Evolutionary conservation across 805 yeast species (phyloP), one percentile per base, ranked within the genome.

Genomic region (Lachancea fermentati): DNA sequence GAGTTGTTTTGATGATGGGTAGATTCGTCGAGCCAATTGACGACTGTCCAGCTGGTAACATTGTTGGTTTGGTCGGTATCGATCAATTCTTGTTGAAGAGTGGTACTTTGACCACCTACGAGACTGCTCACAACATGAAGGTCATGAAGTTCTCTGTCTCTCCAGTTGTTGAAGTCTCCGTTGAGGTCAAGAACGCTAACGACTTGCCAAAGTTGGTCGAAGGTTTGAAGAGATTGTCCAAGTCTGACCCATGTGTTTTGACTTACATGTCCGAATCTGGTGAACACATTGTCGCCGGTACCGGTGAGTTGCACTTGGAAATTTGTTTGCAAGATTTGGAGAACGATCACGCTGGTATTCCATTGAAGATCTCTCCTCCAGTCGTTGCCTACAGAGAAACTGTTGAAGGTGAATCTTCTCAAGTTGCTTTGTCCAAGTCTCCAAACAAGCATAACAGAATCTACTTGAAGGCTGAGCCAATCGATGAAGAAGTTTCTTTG

Each of bases 381-480:
- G 95, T 91, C 60, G 98, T 91, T 64, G 72, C 97, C 63, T 91
- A 91, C 91, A 86, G 96, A 82, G 98, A 91, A 81, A 91, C 97
- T 52, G 96, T 89, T 69, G 82, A 79, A 65, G 81, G 75, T 66
- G 94, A 85, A 75, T 91, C 97, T 48, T 80, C 93, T 65, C 93
- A 88, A 81, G 79, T 77, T 67, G 97, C 98, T 64, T 79, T 91
- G 67, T 89, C 98, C 58, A 91, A 91, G 81, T 91, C 98, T 70
- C 97, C 97, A 75, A 91, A 91, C 94, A 91, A 91, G 87, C 98
- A 91, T 78, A 91, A 91, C 96, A 91, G 98, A 85, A 80, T 91
- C 70, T 91, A 87, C 84, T 80, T 91, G 67, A 88, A 84, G 78
- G 97, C 97, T 70, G 81, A 84, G 72, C 97, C 98, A 69, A 70